Evolutionary conservation across 345 rosid species (phyloP), one percentile per base, ranked within the genome.

Genomic region (Combretum micranthum): DNA sequence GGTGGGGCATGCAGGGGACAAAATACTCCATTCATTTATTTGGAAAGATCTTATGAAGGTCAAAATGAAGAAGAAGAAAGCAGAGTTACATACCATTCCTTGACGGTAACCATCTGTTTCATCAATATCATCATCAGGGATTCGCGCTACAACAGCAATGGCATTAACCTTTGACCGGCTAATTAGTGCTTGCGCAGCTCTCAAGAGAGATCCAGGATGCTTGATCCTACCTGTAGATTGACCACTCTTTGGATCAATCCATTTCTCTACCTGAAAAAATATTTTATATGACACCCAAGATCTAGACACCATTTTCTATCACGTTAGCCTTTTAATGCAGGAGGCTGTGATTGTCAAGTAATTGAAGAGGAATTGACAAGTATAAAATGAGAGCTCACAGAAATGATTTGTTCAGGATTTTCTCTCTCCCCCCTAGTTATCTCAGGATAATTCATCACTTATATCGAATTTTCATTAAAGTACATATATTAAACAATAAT

Each of bases 141-240:
- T 79, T 32, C 78, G 75, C 47, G 67, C 85, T 47, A 83, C 79
- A 37, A 83, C 80, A 42, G 83, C 88, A 57, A 83, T 51, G 5
- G 85, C 83, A 69, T 79, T 71, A 47, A 80, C 83, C 25, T 77
- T 72, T 23, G 79, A 72, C 22, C 15, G 60, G 19, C 56, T 49
- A 15, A 83, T 60, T 68, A 77, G 69, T 25, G 76, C 69, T 60
- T 69, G 50, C 57, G 71, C 88, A 53, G 85, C 81, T 54, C 66
- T 73, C 57, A 83, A 57, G 20, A 77, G 63, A 4, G 85, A 63
- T 11, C 57, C 75, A 52, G 88, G 85, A 60, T 75, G 79, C 66
- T 66, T 79, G 50, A 83, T 77, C 60, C 81, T 77, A 46, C 83
- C 88, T 15, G 83, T 79, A 59, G 88, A 83, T 60, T 83, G 77